Evolutionary conservation across 495 filamentous ascomycete species (phyloP).

Genomic region (Hyaloscypha variabilis): DNA sequence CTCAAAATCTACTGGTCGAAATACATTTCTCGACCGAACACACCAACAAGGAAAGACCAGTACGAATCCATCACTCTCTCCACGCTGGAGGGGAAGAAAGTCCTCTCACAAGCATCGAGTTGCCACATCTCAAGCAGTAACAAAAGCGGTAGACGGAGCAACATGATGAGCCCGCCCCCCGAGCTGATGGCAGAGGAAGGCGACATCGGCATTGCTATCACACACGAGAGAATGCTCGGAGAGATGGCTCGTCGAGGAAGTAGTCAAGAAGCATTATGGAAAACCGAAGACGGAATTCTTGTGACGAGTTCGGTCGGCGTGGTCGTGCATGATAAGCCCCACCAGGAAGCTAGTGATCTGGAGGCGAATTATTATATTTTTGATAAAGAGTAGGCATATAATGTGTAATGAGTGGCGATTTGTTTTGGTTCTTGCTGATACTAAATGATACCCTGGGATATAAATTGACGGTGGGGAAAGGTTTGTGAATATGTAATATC

Average conservation of each 20-base stretch:
- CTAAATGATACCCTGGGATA: not conserved
- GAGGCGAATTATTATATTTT: not conserved
- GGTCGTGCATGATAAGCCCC: not conserved
- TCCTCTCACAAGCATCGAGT: not conserved
- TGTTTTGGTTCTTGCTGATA: not conserved
- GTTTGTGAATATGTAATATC: not conserved
- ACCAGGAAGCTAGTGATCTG: not conserved
- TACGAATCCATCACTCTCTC: not conserved
- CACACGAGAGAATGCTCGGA: not conserved
- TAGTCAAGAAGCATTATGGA: not conserved
- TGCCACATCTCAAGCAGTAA: not conserved
- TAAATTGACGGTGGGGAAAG: not conserved
- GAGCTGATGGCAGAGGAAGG: not conserved
- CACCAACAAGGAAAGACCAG: not conserved
- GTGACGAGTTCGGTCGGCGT: not conserved
- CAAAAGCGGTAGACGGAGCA: not conserved
- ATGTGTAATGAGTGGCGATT: not conserved
- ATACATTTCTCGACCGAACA: not conserved
- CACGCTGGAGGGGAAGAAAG: not conserved
- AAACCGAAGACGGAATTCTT: not conserved
- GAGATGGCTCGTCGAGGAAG: not conserved
- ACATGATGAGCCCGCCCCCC: not conserved
- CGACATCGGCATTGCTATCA: not conserved
- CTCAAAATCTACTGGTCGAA: conserved; percentile 27
- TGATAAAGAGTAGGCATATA: not conserved